These are phyloP conservation scores for Trifolium dubium DNA, from an alignment of 306 rosid genomes.

Conservation along the genomic window DNA sequence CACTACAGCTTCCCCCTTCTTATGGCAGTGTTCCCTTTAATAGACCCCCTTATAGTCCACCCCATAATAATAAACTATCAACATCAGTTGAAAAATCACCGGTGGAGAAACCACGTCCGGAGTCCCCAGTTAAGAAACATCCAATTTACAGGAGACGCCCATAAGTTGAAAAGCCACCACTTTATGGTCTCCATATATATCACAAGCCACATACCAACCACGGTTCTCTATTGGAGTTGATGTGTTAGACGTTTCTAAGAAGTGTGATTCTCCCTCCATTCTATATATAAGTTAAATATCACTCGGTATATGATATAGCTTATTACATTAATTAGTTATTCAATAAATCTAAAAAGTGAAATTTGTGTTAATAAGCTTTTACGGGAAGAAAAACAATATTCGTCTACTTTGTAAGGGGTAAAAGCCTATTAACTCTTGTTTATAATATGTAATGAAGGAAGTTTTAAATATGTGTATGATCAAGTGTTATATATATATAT, in stretches of 20 bases:
- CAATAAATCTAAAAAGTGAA: too few relatives aligned
- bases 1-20: neutral
- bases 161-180: neutral
- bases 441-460: neutral
- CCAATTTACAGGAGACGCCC: neutral
- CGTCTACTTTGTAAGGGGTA: too few relatives aligned
- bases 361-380: too few relatives aligned
- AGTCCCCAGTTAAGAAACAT: neutral
- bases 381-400: too few relatives aligned
- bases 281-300: too few relatives aligned
- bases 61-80: neutral
- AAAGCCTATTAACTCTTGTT: too few relatives aligned
- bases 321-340: too few relatives aligned
- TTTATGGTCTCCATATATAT: accelerated
- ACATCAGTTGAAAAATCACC: neutral
- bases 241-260: too few relatives aligned
- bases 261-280: too few relatives aligned
- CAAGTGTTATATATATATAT: neutral
- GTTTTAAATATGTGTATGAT: too few relatives aligned
- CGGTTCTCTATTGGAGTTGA: too few relatives aligned
- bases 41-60: neutral
- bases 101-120: accelerated
- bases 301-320: too few relatives aligned
- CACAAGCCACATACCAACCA: neutral
- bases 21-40: neutral